These are phyloP conservation scores for Tricholoma sp. DNA, from an alignment of 768 basidiomycete genomes.

Conservation along the genomic window DNA sequence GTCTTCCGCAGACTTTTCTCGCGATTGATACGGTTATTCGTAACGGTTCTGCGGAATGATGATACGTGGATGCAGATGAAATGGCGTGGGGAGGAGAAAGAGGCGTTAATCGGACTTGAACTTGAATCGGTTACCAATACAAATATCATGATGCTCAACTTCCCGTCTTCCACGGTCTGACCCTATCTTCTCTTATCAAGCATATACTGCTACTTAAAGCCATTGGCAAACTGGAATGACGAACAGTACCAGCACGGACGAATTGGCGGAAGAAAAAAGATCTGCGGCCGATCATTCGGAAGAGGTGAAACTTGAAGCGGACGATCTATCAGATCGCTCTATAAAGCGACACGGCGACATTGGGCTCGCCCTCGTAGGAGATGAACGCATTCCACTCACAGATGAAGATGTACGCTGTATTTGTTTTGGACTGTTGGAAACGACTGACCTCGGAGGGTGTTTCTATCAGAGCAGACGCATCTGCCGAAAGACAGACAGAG, in stretches of 20 bases:
- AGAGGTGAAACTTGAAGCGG: background rate
- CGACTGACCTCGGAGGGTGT: background rate
- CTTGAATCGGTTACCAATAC: background rate
- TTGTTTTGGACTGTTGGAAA: background rate
- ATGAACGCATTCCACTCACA: background rate
- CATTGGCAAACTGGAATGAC: background rate
- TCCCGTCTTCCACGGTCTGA: background rate
- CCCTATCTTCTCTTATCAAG: background rate
- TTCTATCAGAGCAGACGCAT: background rate
- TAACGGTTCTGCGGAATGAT: too few species aligned
- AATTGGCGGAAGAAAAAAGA: background rate
- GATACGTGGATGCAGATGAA: too few species aligned
- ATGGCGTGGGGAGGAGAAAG: too few species aligned
- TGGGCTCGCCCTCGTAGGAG: background rate
- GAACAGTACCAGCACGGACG: background rate
- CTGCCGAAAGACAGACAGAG: background rate
- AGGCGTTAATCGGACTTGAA: too few species aligned
- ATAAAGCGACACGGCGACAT: background rate
- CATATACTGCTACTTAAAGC: too few species aligned
- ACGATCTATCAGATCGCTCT: background rate
- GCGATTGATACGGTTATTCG: too few species aligned
- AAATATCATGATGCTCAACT: background rate
- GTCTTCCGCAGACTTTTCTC: too few species aligned
- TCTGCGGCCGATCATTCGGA: background rate
- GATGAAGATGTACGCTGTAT: background rate